Base-by-base conservation (phyloP, 257 asterid genomes). In the Nemophila menziesii region DNA sequence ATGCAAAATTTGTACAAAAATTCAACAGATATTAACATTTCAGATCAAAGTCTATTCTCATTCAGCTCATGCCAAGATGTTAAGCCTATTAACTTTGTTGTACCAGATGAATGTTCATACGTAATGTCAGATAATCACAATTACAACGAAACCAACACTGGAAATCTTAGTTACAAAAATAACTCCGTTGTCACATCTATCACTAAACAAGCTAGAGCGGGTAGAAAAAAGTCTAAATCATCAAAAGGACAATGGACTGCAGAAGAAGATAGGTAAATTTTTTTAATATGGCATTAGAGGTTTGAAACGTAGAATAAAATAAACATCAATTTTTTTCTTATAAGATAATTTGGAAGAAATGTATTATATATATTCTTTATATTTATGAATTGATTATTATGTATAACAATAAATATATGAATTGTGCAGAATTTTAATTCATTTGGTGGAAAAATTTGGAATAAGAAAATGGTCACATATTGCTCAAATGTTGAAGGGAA, bases 201-300 rank as follows among this genome's bases (percentile, higher is more conserved):
- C 0, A 63, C 48, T 18, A 55, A 11, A 44, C 47, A 27, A 6
- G 64, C 48, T 26, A n/a, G n/a, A n/a, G 64, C 65, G 44, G 76
- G 46, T 9, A 60, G 58, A 18, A 26, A 56, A 40, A 54, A 48
- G 22, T 37, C 71, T 14, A 87, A 64, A 69, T 80, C 93, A 15
- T 56, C 90, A 1, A 78, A 78, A 51, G 95, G 97, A 38, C 97
- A 80, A 61, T 87, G 97, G 97, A 87, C 89, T 9, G n/a, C 36
- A 42, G 95, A 87, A 61, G 97, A 87, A 56, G 78, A 71, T 34
- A 48, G 51, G 78, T 66, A 4, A n/a, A n/a, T n/a, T n/a, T n/a
- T n/a, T n/a, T n/a, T n/a, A n/a, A n/a, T n/a, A n/a, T n/a, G n/a
- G n/a, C n/a, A n/a, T n/a, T n/a, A n/a, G n/a, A n/a, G n/a, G n/a